phyloP scores from a whole-genome alignment of 768 basidiomycete genomes.

The Russula abietina region DNA sequence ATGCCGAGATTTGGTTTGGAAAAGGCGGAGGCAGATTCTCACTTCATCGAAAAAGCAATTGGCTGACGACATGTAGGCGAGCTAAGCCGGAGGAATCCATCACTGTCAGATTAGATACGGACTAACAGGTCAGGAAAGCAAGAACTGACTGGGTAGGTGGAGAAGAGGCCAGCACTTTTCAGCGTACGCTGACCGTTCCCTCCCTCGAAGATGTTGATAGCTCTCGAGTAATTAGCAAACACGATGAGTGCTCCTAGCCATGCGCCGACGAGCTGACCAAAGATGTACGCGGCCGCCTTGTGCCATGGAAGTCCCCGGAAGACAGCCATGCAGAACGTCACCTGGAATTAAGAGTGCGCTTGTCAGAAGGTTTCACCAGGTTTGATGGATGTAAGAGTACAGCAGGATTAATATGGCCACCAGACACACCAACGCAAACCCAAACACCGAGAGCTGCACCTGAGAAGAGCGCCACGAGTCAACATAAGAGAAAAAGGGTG shows the following conservation, averaged over 20 bases:
- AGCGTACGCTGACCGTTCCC: constrained; percentile 49
- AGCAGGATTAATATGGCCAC: constrained; percentile 50
- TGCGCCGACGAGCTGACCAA: constrained; percentile 57
- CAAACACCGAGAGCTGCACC: constrained; percentile 63
- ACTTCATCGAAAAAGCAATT: constrained; percentile 46
- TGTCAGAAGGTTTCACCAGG: neutral
- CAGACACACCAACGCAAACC: constrained; percentile 60
- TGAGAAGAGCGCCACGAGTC: constrained; percentile 20
- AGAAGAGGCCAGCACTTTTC: constrained; percentile 51
- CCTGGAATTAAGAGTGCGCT: constrained; percentile 33
- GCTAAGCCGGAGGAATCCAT: constrained; percentile 25
- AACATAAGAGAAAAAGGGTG: neutral
- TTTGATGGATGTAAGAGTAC: constrained; percentile 10
- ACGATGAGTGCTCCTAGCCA: constrained; percentile 51
- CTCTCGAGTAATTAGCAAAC: constrained; percentile 61
- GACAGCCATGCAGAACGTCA: constrained; percentile 63
- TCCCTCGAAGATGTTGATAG: constrained; percentile 59
- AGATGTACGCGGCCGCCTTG: constrained; percentile 66
- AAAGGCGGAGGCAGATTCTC: neutral
- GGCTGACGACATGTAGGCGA: constrained; percentile 38
- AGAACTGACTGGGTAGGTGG: constrained; percentile 52
- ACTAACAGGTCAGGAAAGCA: constrained; percentile 2
- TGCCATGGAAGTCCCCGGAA: constrained; percentile 73
- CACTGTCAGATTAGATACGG: neutral
- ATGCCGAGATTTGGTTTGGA: neutral